Percentiles rank a stretch among this genome's conserved stretches.
Evolutionary conservation across 2,329 filamentous ascomycete genomes (phyloP).

Genomic region (Xylaria sp.): DNA sequence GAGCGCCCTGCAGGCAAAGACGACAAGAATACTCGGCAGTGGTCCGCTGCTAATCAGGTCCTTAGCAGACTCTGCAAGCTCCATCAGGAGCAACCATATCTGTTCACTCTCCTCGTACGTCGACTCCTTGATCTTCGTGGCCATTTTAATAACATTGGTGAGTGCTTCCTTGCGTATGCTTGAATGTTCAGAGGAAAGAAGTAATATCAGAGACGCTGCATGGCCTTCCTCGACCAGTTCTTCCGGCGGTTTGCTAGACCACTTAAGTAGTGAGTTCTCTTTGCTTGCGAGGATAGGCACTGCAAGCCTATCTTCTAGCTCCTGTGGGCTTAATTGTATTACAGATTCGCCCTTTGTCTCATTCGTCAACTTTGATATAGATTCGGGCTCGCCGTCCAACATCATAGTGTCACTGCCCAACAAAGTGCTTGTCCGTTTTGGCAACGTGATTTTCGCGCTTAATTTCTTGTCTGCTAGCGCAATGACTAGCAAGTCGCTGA

Average conservation of each 20-base stretch:
- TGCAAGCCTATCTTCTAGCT: constrained; percentile 59
- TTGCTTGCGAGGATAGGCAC: constrained; percentile 52
- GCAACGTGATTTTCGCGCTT: constrained; percentile 41
- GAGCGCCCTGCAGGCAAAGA: constrained; percentile 75
- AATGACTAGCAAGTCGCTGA: constrained; percentile 50
- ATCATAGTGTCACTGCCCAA: constrained; percentile 1
- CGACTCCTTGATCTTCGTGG: constrained; percentile 67
- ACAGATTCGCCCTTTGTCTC: constrained; percentile 10
- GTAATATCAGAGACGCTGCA: constrained; percentile 70
- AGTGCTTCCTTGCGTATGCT: constrained; percentile 82
- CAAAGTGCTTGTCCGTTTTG: constrained; percentile 20
- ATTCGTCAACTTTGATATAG: constrained; percentile 3
- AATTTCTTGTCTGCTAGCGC: constrained; percentile 45
- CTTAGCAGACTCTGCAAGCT: constrained; percentile 76
- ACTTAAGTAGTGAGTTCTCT: constrained; percentile 64
- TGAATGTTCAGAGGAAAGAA: constrained; percentile 75
- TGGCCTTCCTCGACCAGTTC: constrained; percentile 81
- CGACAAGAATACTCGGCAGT: constrained; percentile 75
- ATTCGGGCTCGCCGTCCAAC: neutral
- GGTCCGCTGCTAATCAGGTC: constrained; percentile 58
- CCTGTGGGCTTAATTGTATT: constrained; percentile 44
- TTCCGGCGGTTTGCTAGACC: constrained; percentile 78
- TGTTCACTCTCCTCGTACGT: constrained; percentile 77
- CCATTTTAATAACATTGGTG: constrained; percentile 70
- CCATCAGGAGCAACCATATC: constrained; percentile 78